A percentile compares a stretch with the other conserved stretches of the same genome.
These are phyloP conservation scores for Datura wrightii DNA, from an alignment of 257 asterid species.

Conservation along the genomic window DNA sequence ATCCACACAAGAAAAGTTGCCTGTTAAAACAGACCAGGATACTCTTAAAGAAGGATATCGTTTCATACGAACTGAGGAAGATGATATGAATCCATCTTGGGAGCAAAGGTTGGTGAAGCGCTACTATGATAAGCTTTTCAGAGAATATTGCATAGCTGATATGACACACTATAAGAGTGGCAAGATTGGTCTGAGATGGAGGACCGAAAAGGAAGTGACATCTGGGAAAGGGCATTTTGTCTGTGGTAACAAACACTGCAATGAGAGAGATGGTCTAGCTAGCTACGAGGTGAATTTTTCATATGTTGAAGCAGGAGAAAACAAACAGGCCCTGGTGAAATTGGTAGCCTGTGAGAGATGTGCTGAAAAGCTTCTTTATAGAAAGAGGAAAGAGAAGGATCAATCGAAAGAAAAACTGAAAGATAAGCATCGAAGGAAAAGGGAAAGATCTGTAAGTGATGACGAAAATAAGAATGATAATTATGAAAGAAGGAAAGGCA, in stretches of 20 bases:
- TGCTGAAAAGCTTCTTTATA: conserved; percentile 84
- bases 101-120: conserved; percentile 97
- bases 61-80: conserved; percentile 69
- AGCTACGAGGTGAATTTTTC: conserved; percentile 98
- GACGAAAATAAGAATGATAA: conserved; percentile 49
- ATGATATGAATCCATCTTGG: conserved; percentile 89
- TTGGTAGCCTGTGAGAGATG: conserved; percentile 95
- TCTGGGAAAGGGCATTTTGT: conserved; percentile 98
- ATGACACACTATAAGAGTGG: conserved; percentile 96
- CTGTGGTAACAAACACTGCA: conserved; percentile 95
- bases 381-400: conserved; percentile 79
- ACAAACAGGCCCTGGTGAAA: conserved; percentile 95
- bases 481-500: conserved; percentile 52
- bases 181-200: conserved; percentile 99
- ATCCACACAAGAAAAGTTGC: conserved; percentile 56
- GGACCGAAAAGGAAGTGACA: conserved; percentile 94
- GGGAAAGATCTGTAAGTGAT: conserved; percentile 76
- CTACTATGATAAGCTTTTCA: conserved; percentile 85
- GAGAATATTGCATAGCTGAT: conserved; percentile 98
- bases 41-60: conserved; percentile 98
- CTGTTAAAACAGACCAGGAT: conserved; percentile 91
- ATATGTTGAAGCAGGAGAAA: conserved; percentile 94
- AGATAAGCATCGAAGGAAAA: conserved; percentile 58
- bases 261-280: conserved; percentile 67
- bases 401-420: conserved; percentile 49